These are phyloP conservation scores for Sporothrix brasiliensis DNA, from an alignment of 2,329 filamentous ascomycete species.

Conservation along the genomic window DNA sequence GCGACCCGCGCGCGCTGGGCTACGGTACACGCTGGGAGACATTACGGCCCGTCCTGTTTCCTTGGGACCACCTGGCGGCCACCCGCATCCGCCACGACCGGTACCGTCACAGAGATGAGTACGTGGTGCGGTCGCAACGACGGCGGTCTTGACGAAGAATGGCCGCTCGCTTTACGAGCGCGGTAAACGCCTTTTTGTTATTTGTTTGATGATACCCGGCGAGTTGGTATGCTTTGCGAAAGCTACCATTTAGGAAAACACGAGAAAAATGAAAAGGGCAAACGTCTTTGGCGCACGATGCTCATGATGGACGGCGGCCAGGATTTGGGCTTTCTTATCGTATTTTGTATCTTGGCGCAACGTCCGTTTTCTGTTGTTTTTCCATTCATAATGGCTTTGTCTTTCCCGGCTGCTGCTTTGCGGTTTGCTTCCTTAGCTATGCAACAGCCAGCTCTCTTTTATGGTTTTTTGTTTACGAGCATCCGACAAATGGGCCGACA, in stretches of 20 bases:
- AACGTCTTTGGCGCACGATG: not conserved
- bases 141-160: not conserved
- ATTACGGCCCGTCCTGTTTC: constrained; percentile 35
- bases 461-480: not conserved
- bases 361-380: not conserved
- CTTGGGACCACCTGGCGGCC: constrained; percentile 34
- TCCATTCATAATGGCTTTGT: not conserved
- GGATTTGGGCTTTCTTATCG: not conserved
- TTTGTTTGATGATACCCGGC: constrained; percentile 23
- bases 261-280: not conserved
- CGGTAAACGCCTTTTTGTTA: not conserved
- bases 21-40: constrained; percentile 35
- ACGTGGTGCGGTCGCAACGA: constrained; percentile 30
- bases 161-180: not conserved
- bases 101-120: constrained; percentile 36
- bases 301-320: not conserved
- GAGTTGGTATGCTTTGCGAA: not conserved
- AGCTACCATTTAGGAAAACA: not conserved
- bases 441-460: constrained; percentile 10
- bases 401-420: not conserved
- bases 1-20: constrained; percentile 35
- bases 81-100: constrained; percentile 34
- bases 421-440: constrained; percentile 14
- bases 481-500: not conserved
- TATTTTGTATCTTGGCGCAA: not conserved